These are phyloP conservation scores for Exophiala calicioides DNA, from an alignment of 2,329 filamentous ascomycete genomes.

Conservation along the genomic window DNA sequence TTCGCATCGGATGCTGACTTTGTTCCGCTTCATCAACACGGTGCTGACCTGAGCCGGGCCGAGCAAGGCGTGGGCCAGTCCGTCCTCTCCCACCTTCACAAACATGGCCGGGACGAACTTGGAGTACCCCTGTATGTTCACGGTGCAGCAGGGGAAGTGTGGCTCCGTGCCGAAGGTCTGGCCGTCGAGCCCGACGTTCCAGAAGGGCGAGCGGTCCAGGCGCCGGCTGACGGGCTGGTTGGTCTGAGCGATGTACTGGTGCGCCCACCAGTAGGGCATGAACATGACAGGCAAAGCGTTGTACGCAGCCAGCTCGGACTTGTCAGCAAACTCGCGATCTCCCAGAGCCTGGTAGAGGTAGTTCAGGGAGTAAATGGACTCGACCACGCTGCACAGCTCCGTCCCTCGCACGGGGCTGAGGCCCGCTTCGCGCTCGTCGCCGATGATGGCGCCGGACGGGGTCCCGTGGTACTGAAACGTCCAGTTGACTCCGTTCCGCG, in stretches of 20 bases:
- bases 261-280: constrained; percentile 57
- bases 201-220: constrained; percentile 49
- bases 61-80: constrained; percentile 54
- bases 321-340: constrained; percentile 51
- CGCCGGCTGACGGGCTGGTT: constrained; percentile 55
- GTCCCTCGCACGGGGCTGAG: constrained; percentile 47
- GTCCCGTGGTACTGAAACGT: constrained; percentile 52
- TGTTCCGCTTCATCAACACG: constrained; percentile 37
- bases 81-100: constrained; percentile 44
- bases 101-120: constrained; percentile 56
- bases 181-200: constrained; percentile 48
- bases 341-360: constrained; percentile 55
- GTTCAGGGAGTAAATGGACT: constrained; percentile 53
- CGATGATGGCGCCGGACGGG: constrained; percentile 51
- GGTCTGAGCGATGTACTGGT: constrained; percentile 57
- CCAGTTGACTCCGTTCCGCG: constrained; percentile 49
- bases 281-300: constrained; percentile 57
- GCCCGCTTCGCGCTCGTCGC: constrained; percentile 52
- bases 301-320: constrained; percentile 55
- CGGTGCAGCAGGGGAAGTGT: constrained; percentile 57
- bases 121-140: constrained; percentile 61
- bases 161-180: constrained; percentile 56
- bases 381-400: constrained; percentile 55
- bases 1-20: constrained; percentile 47
- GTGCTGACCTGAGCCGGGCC: constrained; percentile 48